A percentile compares a stretch with the other conserved stretches of the same genome.
These are phyloP conservation scores for Vitrella brassicaformis DNA, from an alignment of 73 alveolate species.

Conservation along the genomic window DNA sequence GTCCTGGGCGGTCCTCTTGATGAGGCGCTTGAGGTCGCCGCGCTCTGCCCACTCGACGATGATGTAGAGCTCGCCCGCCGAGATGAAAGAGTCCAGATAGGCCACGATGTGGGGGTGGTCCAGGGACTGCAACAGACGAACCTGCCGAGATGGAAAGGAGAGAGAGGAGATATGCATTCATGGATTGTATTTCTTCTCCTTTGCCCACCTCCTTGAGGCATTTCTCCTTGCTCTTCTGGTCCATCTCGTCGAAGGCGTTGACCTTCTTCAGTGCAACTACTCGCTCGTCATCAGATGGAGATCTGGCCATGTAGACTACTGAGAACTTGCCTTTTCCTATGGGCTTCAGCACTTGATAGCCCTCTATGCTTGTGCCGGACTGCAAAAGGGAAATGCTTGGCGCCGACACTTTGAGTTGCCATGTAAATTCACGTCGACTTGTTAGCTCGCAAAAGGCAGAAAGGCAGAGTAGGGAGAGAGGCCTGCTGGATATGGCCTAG, in stretches of 20 bases:
- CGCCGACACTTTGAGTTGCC: too few relatives aligned
- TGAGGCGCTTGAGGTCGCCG: constrained; percentile 84
- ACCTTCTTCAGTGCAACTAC: constrained; percentile 78
- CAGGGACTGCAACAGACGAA: constrained; percentile 50
- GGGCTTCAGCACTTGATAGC: constrained; percentile 40
- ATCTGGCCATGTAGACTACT: constrained; percentile 80
- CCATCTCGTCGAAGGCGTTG: constrained; percentile 91
- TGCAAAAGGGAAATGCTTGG: too few relatives aligned
- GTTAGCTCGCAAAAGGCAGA: too few relatives aligned
- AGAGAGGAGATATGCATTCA: too few relatives aligned
- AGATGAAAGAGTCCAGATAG: constrained; percentile 82
- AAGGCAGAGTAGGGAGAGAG: too few relatives aligned
- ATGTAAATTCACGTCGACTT: too few relatives aligned
- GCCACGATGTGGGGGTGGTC: constrained; percentile 81
- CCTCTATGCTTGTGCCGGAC: too few relatives aligned
- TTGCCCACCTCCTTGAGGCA: constrained; percentile 93
- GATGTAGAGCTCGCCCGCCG: constrained; percentile 74
- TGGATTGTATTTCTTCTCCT: too few relatives aligned
- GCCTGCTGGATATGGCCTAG: too few relatives aligned
- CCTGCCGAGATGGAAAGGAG: constrained; percentile 52
- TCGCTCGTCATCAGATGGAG: constrained; percentile 46
- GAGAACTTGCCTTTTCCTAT: constrained; percentile 93
- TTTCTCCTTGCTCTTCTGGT: constrained; percentile 77
- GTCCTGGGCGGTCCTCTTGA: constrained; percentile 65
- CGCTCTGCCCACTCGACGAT: constrained; percentile 97